phyloP scores from a whole-genome alignment of 257 asterid genomes.

The Jacaranda copaia region DNA sequence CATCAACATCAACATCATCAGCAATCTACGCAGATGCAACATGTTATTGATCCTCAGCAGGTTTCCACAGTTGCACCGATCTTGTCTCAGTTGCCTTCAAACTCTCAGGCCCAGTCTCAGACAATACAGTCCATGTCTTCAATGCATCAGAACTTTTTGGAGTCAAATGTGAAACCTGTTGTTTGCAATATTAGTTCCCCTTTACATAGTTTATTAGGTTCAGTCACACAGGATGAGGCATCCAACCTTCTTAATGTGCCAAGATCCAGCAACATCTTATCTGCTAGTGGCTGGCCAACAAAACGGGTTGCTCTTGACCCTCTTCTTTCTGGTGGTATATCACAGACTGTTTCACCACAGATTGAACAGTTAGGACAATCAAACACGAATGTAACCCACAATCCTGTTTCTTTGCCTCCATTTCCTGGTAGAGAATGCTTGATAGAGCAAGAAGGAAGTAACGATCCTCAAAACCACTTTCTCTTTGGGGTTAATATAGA shows the following conservation, averaged over 20 bases:
- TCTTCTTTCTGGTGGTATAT: slow-evolving; percentile 41
- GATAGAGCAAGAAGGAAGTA: slow-evolving; percentile 61
- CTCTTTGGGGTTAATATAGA: slow-evolving; percentile 74
- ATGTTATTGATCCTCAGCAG: slow-evolving; percentile 50
- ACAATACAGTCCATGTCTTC: slow-evolving; percentile 49
- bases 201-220: slow-evolving; percentile 57
- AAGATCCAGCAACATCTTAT: slow-evolving; percentile 48
- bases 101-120: slow-evolving; percentile 49
- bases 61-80: slow-evolving; percentile 41
- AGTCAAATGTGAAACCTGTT: slow-evolving; percentile 45
- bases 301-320: slow-evolving; percentile 73
- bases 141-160: slow-evolving; percentile 50
- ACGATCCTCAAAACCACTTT: slow-evolving; percentile 67
- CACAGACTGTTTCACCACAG: slow-evolving; percentile 40
- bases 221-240: slow-evolving; percentile 56
- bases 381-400: slow-evolving; percentile 43
- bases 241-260: slow-evolving; percentile 51
- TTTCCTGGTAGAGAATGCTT: slow-evolving; percentile 73
- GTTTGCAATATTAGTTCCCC: slow-evolving; percentile 51
- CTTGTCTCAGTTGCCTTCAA: slow-evolving; percentile 50
- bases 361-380: slow-evolving; percentile 46
- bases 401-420: slow-evolving; percentile 66
- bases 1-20: slow-evolving; percentile 35
- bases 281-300: slow-evolving; percentile 65
- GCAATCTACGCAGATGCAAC: slow-evolving; percentile 40